Percentiles rank a stretch among this genome's conserved stretches.
phyloP scores from a whole-genome alignment of 129 eudicot species.

The Arctium minus region DNA sequence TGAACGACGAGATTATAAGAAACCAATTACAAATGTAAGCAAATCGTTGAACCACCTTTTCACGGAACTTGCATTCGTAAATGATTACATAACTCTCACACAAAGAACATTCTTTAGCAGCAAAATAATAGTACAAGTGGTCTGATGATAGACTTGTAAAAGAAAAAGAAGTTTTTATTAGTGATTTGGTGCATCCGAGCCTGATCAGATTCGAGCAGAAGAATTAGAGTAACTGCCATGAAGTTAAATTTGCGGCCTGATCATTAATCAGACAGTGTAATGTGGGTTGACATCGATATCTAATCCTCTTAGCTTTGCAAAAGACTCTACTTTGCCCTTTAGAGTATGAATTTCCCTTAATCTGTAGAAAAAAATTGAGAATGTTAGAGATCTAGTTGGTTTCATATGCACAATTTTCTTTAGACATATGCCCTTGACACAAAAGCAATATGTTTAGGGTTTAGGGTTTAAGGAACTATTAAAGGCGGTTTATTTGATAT shows the following conservation, averaged over 20 bases:
- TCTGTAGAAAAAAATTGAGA: conserved; percentile 25
- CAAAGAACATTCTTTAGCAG: conserved; percentile 20
- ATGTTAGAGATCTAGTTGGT: conserved; percentile 10
- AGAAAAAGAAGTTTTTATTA: conserved; percentile 14
- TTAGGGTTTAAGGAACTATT: not conserved
- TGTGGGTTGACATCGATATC: conserved; percentile 67
- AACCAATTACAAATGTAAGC: not conserved
- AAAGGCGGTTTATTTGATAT: not conserved
- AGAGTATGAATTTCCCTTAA: conserved; percentile 65
- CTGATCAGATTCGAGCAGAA: conserved; percentile 13
- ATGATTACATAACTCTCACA: conserved; percentile 4
- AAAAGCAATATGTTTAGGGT: not conserved
- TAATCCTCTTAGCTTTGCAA: conserved; percentile 61
- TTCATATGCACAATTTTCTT: not conserved
- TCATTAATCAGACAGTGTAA: conserved; percentile 46
- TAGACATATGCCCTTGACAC: not conserved
- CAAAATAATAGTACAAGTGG: conserved; percentile 7
- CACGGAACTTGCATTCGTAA: not conserved
- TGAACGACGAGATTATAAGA: not conserved
- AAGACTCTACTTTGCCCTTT: conserved; percentile 67
- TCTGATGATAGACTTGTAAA: conserved; percentile 13
- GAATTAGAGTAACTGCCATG: conserved; percentile 3
- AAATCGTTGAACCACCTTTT: not conserved
- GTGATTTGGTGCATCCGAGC: conserved; percentile 27
- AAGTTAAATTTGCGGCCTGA: not conserved